Conservation (phyloP, 306 rosid species). For the Gastrolobium villosum region DNA sequence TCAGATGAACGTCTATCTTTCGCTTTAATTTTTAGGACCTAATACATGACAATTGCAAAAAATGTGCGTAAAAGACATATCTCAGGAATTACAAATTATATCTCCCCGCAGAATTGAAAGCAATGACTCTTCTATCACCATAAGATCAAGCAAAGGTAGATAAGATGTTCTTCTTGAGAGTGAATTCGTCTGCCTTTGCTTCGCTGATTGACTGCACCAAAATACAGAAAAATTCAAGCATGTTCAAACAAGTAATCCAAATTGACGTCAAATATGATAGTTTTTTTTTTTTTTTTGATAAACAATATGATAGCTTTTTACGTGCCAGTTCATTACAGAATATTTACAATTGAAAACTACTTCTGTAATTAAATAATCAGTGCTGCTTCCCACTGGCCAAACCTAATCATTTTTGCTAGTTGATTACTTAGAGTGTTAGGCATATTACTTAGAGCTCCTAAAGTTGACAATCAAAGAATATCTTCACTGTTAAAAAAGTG, state of each 20-base stretch:
- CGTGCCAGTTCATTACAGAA: not conserved
- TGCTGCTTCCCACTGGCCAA: too few species aligned
- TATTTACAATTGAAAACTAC: not conserved
- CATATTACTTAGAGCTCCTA: conserved; percentile 11
- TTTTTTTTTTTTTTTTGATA: too few species aligned
- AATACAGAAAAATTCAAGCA: conserved; percentile 8
- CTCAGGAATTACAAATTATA: conserved; percentile 35
- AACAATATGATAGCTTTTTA: not conserved
- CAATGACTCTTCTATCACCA: conserved; percentile 33
- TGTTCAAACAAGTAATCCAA: conserved; percentile 34
- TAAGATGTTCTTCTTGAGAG: conserved; percentile 86
- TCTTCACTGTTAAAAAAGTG: not conserved
- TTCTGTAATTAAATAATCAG: not conserved
- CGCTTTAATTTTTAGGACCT: conserved; percentile 1
- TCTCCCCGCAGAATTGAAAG: conserved; percentile 35
- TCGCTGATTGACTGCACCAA: conserved; percentile 79
- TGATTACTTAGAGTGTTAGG: conserved; percentile 13
- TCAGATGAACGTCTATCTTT: not conserved
- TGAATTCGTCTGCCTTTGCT: conserved; percentile 84
- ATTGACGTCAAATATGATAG: not conserved
- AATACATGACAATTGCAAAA: conserved; percentile 20
- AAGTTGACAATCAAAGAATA: not conserved
- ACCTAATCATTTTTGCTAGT: not conserved
- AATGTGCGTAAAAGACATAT: conserved; percentile 13
- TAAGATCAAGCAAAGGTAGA: conserved; percentile 66